phyloP scores from a whole-genome alignment of 2,329 filamentous ascomycete species.

The Alternaria panax region DNA sequence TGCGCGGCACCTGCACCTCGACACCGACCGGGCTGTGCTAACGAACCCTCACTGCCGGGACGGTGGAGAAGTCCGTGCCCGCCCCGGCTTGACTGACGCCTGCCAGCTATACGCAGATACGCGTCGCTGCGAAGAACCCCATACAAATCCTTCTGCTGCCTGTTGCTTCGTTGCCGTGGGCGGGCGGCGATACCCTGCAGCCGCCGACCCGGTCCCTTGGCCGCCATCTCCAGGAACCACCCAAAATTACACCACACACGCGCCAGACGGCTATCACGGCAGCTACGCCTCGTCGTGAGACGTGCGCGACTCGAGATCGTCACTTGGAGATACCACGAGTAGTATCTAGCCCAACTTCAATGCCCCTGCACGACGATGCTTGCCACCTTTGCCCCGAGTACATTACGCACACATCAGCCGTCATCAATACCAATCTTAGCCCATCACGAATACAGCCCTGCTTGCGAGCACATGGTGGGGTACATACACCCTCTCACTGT shows the following conservation, averaged over 20 bases:
- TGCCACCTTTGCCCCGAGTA: neutral
- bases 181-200: neutral
- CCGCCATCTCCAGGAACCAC: conserved; percentile 18
- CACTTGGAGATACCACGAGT: neutral
- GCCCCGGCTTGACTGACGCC: neutral
- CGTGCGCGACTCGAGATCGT: conserved; percentile 8
- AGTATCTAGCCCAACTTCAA: neutral
- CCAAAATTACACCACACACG: conserved; percentile 1
- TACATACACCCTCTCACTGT: neutral
- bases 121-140: neutral
- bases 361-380: neutral
- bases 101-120: neutral
- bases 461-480: conserved; percentile 4
- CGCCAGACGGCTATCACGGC: conserved; percentile 14
- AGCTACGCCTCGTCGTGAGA: conserved; percentile 10
- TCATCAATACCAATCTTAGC: neutral
- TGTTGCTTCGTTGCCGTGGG: neutral
- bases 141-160: neutral
- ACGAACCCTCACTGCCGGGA: conserved; percentile 6
- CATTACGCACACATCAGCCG: neutral
- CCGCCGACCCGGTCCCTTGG: neutral
- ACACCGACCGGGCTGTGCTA: conserved; percentile 9
- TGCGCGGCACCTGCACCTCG: conserved; percentile 13
- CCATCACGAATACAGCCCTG: neutral
- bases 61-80: conserved; percentile 17